Conservation (phyloP, 805 yeast genomes). For the Cyberlindnera lachancei region DNA sequence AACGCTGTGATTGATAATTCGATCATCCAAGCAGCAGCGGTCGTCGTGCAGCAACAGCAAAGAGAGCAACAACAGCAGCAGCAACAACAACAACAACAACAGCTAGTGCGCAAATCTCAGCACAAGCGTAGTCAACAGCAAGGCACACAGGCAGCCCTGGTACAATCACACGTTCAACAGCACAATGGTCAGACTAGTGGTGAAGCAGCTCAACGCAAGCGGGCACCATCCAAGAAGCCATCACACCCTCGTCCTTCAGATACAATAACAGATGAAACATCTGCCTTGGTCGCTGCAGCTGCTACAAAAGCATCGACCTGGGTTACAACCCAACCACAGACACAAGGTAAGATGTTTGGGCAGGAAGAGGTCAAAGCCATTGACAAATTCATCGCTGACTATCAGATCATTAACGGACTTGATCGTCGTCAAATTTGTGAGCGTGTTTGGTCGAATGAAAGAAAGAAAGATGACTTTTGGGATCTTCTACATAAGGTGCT, state of each 20-base stretch:
- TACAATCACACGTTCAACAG: background rate
- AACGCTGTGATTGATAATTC: slow-evolving; percentile 14
- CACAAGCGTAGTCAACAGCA: background rate
- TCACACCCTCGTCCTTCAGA: background rate
- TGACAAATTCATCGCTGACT: slow-evolving; percentile 64
- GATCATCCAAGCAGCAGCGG: slow-evolving; percentile 23
- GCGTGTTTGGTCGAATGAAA: slow-evolving; percentile 80
- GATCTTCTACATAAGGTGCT: slow-evolving; percentile 69
- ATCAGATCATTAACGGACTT: slow-evolving; percentile 54
- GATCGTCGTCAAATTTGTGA: slow-evolving; percentile 66
- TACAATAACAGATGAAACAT: slow-evolving; percentile 23
- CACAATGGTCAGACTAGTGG: background rate
- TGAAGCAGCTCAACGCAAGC: no score
- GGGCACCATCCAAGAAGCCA: no score
- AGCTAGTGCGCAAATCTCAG: slow-evolving; percentile 1
- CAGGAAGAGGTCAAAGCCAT: slow-evolving; percentile 62
- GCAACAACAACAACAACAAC: slow-evolving; percentile 4
- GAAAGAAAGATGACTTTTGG: slow-evolving; percentile 89
- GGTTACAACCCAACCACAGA: slow-evolving; percentile 2
- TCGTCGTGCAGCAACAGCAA: slow-evolving; percentile 12
- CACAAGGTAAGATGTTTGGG: slow-evolving; percentile 35
- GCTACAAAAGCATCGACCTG: slow-evolving; percentile 34
- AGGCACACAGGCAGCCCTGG: background rate
- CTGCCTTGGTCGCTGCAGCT: slow-evolving; percentile 35
- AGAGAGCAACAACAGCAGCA: slow-evolving; percentile 4